Evolutionary conservation across 169 alveolate genomes (phyloP).

Genomic region (Cyclospora cayetanensis): DNA sequence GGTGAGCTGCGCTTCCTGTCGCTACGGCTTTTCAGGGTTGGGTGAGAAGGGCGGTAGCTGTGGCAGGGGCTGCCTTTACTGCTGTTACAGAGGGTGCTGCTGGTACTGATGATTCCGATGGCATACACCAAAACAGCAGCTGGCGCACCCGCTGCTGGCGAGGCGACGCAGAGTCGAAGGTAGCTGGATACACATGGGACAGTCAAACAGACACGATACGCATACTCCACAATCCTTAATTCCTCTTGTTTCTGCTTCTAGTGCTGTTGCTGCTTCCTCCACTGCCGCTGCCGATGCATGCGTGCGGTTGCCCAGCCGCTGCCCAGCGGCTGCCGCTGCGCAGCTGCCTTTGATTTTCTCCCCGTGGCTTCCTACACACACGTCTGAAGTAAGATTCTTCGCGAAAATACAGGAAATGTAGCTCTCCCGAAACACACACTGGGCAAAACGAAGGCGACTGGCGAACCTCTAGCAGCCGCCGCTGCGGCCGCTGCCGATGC

Average conservation of each 20-base stretch:
- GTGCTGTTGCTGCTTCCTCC: neutral
- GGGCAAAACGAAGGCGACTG: neutral
- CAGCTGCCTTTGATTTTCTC: too few relatives aligned
- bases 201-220: too few relatives aligned
- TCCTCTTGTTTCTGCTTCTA: neutral
- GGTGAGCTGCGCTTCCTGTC: neutral
- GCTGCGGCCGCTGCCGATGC: neutral
- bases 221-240: neutral
- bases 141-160: neutral
- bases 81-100: neutral
- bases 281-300: neutral
- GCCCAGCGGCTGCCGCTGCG: neutral
- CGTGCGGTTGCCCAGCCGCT: neutral
- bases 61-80: neutral
- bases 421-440: neutral
- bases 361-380: too few relatives aligned
- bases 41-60: neutral
- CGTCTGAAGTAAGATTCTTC: neutral
- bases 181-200: too few relatives aligned
- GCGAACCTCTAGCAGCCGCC: neutral
- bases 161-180: neutral
- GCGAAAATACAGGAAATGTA: too few relatives aligned
- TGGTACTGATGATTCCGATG: neutral
- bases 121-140: neutral
- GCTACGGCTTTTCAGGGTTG: neutral